Base-by-base conservation (phyloP, 2,329 filamentous ascomycete genomes). In the Karstenula rhodostoma region DNA sequence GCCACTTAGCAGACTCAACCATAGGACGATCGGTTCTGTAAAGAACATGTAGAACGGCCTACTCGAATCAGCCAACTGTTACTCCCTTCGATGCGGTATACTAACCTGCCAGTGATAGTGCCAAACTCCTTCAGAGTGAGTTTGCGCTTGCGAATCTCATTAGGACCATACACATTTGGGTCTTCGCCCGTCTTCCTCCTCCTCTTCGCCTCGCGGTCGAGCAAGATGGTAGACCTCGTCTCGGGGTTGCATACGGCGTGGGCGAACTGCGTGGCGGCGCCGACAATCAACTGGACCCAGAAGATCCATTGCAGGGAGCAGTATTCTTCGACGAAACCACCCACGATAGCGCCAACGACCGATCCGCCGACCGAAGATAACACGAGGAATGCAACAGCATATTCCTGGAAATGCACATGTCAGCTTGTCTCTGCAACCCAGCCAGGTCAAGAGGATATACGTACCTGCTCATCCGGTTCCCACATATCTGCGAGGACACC, bases 241-340 rank as follows among this genome's bases (percentile, higher is more conserved):
- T 95, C 92, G 1, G 90, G 90, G 4, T 94, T 91, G 8, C 87
- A 82, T 51, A 91, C 69, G 44, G 89, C 78, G 73, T 93, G 90
- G 4, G 91, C 70, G 4, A 86, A 19, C 72, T 94, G 91, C 3
- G 92, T 86, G 46, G 86, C 82, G 5, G 79, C 89, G 19, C 92
- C 91, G 56, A 94, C 88, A 67, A 94, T 93, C 64, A 94, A 85
- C 77, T 93, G 90, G 57, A 94, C 88, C 91, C 91, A 94, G 74
- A 94, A 93, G 55, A 84, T 86, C 89, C 89, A 93, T 64, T 84
- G 85, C 88, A 91, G 93, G 27, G 73, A 61, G 7, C 83, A 67
- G 65, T 79, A 78, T 12, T 77, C 74, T 44, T 84, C 78, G 7
- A 86, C 78, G 55, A 85, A 85, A 0, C 85, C 85, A 10, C 85